phyloP scores from a whole-genome alignment of 768 basidiomycete genomes.

The Rhodotorula babjevae region DNA sequence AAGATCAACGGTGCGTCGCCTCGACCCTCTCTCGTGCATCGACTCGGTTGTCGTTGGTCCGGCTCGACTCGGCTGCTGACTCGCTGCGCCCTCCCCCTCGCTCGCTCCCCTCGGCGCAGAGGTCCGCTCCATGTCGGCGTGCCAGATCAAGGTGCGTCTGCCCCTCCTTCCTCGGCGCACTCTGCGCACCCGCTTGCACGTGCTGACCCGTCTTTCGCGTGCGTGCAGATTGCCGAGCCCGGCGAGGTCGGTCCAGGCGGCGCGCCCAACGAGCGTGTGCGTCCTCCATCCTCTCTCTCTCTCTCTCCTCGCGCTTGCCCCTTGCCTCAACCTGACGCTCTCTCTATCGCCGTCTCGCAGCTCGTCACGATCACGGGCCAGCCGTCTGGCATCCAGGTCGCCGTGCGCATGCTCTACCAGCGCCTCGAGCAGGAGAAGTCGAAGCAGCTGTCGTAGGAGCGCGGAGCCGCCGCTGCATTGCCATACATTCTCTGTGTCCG shows the following conservation, averaged over 20 bases:
- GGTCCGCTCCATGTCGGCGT: conserved; percentile 69
- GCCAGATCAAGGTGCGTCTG: conserved; percentile 90
- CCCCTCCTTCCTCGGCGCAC: not conserved
- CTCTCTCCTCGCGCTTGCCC: not conserved
- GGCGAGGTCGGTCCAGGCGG: conserved; percentile 55
- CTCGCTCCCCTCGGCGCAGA: not conserved
- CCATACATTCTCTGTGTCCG: too few species aligned
- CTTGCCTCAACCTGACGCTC: too few species aligned
- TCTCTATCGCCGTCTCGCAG: conserved; percentile 45
- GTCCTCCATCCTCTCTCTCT: not conserved
- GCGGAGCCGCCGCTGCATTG: too few species aligned
- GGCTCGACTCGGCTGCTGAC: too few species aligned
- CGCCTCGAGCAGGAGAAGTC: conserved; percentile 39
- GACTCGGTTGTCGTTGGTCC: not conserved
- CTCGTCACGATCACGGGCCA: conserved; percentile 96
- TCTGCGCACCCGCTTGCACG: too few species aligned
- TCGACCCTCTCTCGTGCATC: not conserved
- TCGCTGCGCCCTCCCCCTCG: too few species aligned
- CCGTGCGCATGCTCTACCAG: conserved; percentile 68
- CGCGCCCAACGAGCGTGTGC: conserved; percentile 43
- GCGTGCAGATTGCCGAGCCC: conserved; percentile 57
- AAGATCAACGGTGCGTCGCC: conserved; percentile 93
- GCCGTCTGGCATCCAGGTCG: conserved; percentile 91
- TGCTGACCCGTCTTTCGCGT: too few species aligned
- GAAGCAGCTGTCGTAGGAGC: conserved; percentile 12